Base-by-base conservation (phyloP, 176 grass and related monocot genomes). In the Oryza officinalis region DNA sequence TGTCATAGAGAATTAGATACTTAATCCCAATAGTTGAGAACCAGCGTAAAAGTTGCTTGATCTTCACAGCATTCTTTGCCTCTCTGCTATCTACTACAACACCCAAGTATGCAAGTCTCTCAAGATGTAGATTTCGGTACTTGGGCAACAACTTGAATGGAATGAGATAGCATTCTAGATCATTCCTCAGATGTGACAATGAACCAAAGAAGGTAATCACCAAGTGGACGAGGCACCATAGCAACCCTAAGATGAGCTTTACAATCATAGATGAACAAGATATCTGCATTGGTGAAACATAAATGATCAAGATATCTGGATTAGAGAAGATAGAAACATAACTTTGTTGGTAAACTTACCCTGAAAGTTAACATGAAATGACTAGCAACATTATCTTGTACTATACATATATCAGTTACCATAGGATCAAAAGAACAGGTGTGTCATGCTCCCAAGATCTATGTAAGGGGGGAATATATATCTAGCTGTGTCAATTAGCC, bases 1-100 rank as follows among this genome's bases (percentile, higher is more conserved):
- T 82, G 73, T 96, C 93, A 90, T 96, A 96, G 65, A 96, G 83
- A 67, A 73, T 72, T 60, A 96, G 80, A 89, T 92, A 77, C 63
- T 91, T 87, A 15, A 96, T 47, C 13, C 80, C 80, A 30, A 87
- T 63, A 63, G 72, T 79, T 37, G 88, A 79, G 45, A 96, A 66
- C 88, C 88, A 92, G 17, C 11, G 31, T 69, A 96, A 71, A 91
- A 92, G 90, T 68, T 89, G 85, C 68, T 91, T 84, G 57, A 92
- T 37, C 67, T 95, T 86, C 65, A 14, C 68, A 78, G 43, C 81
- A 74, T 90, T 88, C 63, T 82, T 85, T 69, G 93, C 83, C 81
- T 92, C 93, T 87, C 90, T 81, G 57, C 90, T 92, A 47, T 92
- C 90, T 60, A 96, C 78, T 50, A 87, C 88, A 76, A 92, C 60